These are phyloP conservation scores for Gypsophila paniculata DNA, from an alignment of 179 eudicot species.

Conservation along the genomic window DNA sequence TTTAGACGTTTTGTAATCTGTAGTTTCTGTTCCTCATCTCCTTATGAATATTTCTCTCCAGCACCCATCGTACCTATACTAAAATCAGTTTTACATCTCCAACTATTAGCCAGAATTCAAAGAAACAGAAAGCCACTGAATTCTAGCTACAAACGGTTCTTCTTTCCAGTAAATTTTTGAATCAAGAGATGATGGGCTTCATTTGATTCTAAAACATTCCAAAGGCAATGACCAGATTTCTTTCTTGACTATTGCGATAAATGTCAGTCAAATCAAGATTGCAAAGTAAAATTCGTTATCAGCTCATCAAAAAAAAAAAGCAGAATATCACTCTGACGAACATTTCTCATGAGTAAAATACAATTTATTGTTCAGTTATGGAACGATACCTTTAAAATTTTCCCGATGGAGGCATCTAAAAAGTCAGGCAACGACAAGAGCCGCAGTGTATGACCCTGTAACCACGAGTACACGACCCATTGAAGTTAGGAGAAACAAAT, in stretches of 20 bases:
- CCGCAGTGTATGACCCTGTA: constrained; percentile 90
- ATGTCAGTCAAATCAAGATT: constrained; percentile 6
- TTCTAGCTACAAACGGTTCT: not conserved
- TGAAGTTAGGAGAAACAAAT: not conserved
- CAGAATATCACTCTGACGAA: not conserved
- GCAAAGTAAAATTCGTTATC: not conserved
- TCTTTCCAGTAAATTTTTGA: not conserved
- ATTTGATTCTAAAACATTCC: not conserved
- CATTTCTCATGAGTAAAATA: not conserved
- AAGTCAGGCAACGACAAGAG: constrained; percentile 92
- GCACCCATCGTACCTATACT: not conserved
- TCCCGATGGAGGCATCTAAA: constrained; percentile 92
- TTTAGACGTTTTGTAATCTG: not conserved
- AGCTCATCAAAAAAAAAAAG: not conserved
- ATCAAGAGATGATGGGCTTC: not conserved
- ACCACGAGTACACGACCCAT: constrained; percentile 6
- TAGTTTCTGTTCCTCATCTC: not conserved
- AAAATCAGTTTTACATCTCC: not conserved
- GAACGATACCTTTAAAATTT: constrained; percentile 67
- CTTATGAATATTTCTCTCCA: not conserved
- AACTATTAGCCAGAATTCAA: not conserved
- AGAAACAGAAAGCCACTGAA: not conserved
- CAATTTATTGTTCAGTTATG: not conserved
- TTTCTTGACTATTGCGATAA: not conserved
- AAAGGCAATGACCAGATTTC: not conserved